Conservation (phyloP, 495 filamentous ascomycete genomes). For the Neurospora sp. region DNA sequence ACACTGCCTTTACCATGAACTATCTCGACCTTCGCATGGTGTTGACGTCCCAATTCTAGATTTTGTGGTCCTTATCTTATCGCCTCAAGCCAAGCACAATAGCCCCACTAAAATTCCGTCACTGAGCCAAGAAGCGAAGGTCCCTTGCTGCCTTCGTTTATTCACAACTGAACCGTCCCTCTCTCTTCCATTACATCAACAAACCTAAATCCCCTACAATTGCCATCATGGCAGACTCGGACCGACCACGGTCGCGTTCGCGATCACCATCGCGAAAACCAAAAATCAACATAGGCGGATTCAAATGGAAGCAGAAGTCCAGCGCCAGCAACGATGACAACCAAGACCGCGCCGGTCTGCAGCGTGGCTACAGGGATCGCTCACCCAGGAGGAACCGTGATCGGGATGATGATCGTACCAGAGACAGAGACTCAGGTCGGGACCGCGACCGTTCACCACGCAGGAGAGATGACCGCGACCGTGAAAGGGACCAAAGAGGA, state of each 20-base stretch:
- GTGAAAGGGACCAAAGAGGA: constrained; percentile 11
- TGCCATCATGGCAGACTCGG: constrained; percentile 21
- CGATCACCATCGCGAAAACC: constrained; percentile 24
- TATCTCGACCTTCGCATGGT: not conserved
- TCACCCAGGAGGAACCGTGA: constrained; percentile 26
- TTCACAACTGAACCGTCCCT: not conserved
- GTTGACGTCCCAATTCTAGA: not conserved
- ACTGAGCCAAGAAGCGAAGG: not conserved
- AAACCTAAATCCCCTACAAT: not conserved
- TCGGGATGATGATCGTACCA: constrained; percentile 24
- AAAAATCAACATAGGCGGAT: constrained; percentile 41
- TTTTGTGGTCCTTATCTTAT: not conserved
- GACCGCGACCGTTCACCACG: constrained; percentile 9
- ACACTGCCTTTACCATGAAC: no score
- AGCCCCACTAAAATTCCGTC: constrained; percentile 17
- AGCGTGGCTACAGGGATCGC: constrained; percentile 46
- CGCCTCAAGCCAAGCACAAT: not conserved
- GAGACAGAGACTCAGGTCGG: constrained; percentile 12
- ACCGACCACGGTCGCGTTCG: constrained; percentile 27
- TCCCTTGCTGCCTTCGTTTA: not conserved
- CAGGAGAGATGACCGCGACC: constrained; percentile 14
- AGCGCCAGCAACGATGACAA: constrained; percentile 39
- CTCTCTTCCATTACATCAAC: not conserved
- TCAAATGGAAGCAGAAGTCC: constrained; percentile 59
- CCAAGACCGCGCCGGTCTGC: constrained; percentile 31